Percentiles rank a stretch among this genome's conserved stretches.
These are phyloP conservation scores for Tricholoma hemisulphureum DNA, from an alignment of 768 basidiomycete species.

Conservation along the genomic window DNA sequence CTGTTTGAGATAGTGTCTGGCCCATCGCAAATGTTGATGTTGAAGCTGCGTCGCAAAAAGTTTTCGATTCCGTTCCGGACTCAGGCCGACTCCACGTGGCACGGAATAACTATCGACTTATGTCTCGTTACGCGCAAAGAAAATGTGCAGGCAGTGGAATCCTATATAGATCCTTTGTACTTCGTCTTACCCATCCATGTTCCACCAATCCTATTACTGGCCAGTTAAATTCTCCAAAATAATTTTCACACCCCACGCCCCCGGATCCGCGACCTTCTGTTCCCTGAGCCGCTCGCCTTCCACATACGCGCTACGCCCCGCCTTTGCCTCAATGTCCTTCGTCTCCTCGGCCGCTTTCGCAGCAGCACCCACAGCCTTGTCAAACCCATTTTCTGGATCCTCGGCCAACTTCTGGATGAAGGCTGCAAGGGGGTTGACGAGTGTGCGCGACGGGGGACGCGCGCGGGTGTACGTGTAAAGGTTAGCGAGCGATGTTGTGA, in stretches of 20 bases:
- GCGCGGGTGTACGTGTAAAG: slow-evolving; percentile 86
- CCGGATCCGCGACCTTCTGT: slow-evolving; percentile 76
- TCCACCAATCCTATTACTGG: background rate
- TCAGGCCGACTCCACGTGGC: background rate
- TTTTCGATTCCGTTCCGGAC: background rate
- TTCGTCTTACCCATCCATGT: background rate
- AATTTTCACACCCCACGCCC: slow-evolving; percentile 86
- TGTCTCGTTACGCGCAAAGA: too few relatives aligned
- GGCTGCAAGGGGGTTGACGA: slow-evolving; percentile 87
- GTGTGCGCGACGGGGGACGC: slow-evolving; percentile 84
- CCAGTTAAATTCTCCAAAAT: slow-evolving; percentile 56
- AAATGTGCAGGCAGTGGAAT: background rate
- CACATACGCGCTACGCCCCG: slow-evolving; percentile 87
- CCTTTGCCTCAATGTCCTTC: slow-evolving; percentile 75
- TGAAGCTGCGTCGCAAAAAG: background rate
- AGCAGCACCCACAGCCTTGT: slow-evolving; percentile 58
- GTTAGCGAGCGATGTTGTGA: slow-evolving; percentile 54
- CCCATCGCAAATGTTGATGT: slow-evolving; percentile 34
- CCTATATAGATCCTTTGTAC: background rate
- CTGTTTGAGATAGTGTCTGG: slow-evolving; percentile 44
- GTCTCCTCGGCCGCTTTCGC: slow-evolving; percentile 71
- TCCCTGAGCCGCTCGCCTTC: slow-evolving; percentile 62
- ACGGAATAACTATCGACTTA: too few relatives aligned
- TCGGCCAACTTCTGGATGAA: slow-evolving; percentile 54
- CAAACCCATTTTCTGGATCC: slow-evolving; percentile 33